Evolutionary conservation across 2,329 filamentous ascomycete species (phyloP).

Genomic region (Setomelanomma holmii): DNA sequence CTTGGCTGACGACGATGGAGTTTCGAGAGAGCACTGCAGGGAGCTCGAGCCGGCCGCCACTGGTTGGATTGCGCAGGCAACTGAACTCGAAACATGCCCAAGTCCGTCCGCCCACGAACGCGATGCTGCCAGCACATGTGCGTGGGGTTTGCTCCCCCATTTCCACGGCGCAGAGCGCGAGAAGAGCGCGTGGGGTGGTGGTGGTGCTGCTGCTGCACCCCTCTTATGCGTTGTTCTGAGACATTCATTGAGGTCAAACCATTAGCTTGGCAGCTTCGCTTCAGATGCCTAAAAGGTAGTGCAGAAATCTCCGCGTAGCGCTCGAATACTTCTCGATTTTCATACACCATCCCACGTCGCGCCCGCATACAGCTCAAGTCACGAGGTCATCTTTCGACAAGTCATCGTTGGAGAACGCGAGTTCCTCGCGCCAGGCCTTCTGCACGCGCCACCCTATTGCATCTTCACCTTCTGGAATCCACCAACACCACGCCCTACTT

Average conservation of each 20-base stretch:
- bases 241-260: conserved; percentile 24
- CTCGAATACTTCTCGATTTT: conserved; percentile 9
- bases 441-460: conserved; percentile 2
- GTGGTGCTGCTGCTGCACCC: background rate
- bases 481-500: conserved; percentile 14
- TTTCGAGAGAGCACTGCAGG: conserved; percentile 20
- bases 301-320: background rate
- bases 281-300: conserved; percentile 17
- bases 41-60: conserved; percentile 18
- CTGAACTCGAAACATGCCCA: conserved; percentile 19
- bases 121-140: conserved; percentile 5
- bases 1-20: conserved; percentile 38
- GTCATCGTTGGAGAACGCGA: conserved; percentile 4
- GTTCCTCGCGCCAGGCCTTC: conserved; percentile 8
- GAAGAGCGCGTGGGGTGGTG: conserved; percentile 21
- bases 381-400: conserved; percentile 17
- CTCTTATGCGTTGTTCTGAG: conserved; percentile 13
- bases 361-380: conserved; percentile 21
- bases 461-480: conserved; percentile 6
- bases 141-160: conserved; percentile 12
- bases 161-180: conserved; percentile 4
- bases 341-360: conserved; percentile 15
- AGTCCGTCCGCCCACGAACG: conserved; percentile 12
- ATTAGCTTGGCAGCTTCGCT: conserved; percentile 28
- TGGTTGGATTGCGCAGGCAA: conserved; percentile 12